These are phyloP conservation scores for Vanrija pseudolonga DNA, from an alignment of 1,284 basidiomycete species.

Conservation along the genomic window DNA sequence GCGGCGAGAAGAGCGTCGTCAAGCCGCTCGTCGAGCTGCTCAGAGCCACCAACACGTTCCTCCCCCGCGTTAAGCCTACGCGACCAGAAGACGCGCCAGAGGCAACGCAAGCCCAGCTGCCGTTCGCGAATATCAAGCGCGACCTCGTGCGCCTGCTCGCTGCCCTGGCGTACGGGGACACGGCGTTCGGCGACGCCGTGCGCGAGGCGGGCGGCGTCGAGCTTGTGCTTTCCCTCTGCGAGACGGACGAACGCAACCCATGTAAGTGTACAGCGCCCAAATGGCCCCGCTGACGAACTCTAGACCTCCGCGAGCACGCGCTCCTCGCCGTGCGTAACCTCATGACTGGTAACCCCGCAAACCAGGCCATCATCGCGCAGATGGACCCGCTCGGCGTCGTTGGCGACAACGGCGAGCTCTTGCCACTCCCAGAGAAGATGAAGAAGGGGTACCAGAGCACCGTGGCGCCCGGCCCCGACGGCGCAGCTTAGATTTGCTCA, in stretches of 20 bases:
- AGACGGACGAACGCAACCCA: constrained; percentile 82
- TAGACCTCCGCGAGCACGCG: constrained; percentile 84
- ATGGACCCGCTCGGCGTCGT: constrained; percentile 58
- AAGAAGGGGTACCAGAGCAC: constrained; percentile 16
- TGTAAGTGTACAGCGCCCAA: constrained; percentile 63
- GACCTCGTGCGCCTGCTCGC: constrained; percentile 75
- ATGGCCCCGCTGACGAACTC: constrained; percentile 6
- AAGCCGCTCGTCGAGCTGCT: constrained; percentile 64
- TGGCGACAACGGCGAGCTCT: constrained; percentile 60
- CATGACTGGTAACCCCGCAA: constrained; percentile 67
- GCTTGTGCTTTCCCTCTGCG: constrained; percentile 77
- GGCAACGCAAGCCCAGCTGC: constrained; percentile 45
- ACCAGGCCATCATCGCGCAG: constrained; percentile 70
- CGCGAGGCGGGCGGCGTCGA: constrained; percentile 67
- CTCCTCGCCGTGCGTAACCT: constrained; percentile 76
- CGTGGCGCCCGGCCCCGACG: too few relatives aligned
- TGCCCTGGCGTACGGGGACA: constrained; percentile 63
- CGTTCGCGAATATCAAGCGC: constrained; percentile 60
- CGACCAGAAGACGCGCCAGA: constrained; percentile 30
- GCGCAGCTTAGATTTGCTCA: too few relatives aligned
- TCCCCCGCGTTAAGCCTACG: constrained; percentile 66
- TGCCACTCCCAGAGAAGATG: constrained; percentile 49
- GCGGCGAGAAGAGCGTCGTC: constrained; percentile 51
- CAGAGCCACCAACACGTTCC: constrained; percentile 63
- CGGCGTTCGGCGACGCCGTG: constrained; percentile 66